Percentiles rank a stretch among this genome's conserved stretches.
phyloP scores from a whole-genome alignment of 371 early-diverging fungal genomes.

The Chytridium lagenaria region DNA sequence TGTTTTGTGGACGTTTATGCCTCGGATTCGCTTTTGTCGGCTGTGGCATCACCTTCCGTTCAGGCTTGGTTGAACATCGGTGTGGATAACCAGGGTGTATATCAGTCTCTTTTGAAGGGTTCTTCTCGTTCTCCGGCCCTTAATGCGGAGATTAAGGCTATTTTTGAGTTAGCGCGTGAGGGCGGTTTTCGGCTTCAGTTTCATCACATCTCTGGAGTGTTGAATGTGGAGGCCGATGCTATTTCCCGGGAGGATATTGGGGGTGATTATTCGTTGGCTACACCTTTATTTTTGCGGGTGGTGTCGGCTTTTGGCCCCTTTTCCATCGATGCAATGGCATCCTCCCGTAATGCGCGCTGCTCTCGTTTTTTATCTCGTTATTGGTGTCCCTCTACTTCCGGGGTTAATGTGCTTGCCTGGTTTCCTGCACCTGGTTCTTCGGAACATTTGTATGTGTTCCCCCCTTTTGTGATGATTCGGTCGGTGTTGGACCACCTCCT shows the following conservation, averaged over 20 bases:
- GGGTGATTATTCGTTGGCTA: background rate
- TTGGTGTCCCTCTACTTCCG: background rate
- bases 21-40: background rate
- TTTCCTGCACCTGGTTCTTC: background rate
- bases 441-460: constrained; percentile 12
- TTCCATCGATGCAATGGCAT: constrained; percentile 17
- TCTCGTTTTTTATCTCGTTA: constrained; percentile 11
- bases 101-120: background rate
- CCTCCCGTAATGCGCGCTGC: background rate
- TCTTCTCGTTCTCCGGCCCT: constrained; percentile 1
- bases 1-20: background rate
- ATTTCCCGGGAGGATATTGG: background rate
- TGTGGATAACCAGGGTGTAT: constrained; percentile 4
- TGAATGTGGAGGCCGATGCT: background rate
- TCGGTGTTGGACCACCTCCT: constrained; percentile 4
- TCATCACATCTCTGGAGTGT: constrained; percentile 6
- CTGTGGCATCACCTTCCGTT: background rate
- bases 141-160: background rate
- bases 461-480: constrained; percentile 11
- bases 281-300: background rate
- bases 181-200: background rate
- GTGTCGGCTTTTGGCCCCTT: background rate
- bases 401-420: constrained; percentile 1
- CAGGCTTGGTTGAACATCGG: background rate
- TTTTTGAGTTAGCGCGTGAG: background rate